Conservation (phyloP, 2,329 filamentous ascomycete species). For the Curvularia sp. region DNA sequence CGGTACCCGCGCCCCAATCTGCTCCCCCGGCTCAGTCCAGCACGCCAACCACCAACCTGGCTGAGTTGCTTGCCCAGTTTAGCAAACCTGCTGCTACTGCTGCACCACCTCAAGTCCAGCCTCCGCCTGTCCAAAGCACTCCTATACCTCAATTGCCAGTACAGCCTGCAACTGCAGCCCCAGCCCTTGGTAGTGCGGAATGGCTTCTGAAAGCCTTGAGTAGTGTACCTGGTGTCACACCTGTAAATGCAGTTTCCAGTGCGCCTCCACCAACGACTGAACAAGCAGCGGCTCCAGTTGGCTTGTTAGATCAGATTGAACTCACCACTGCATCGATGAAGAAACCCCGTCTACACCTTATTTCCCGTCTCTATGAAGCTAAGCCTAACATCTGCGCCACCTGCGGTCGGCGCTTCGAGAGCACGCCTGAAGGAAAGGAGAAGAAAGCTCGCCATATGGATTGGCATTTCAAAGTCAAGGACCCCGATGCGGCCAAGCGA, state of each 20-base stretch:
- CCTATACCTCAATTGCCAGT: constrained; percentile 29
- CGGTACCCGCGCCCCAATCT: constrained; percentile 27
- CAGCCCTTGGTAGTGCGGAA: constrained; percentile 34
- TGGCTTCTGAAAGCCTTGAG: constrained; percentile 46
- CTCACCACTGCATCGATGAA: constrained; percentile 75
- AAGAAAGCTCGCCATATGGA: constrained; percentile 94
- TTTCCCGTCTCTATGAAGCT: constrained; percentile 78
- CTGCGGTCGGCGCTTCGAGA: constrained; percentile 85
- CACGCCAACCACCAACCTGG: constrained; percentile 40
- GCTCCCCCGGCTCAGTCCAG: constrained; percentile 35
- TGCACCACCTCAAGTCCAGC: constrained; percentile 23
- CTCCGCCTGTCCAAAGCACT: constrained; percentile 26
- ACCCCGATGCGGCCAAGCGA: constrained; percentile 82
- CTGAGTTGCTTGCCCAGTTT: constrained; percentile 43
- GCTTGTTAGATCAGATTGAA: constrained; percentile 59
- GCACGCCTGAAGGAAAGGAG: constrained; percentile 77
- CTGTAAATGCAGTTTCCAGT: constrained; percentile 36
- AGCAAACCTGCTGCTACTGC: constrained; percentile 33
- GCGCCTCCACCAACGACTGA: constrained; percentile 37
- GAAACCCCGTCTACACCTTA: constrained; percentile 75
- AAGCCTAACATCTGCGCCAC: constrained; percentile 88
- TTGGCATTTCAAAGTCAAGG: constrained; percentile 97
- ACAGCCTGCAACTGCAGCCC: constrained; percentile 22
- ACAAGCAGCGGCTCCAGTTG: constrained; percentile 44
- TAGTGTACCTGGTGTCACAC: constrained; percentile 33